These are phyloP conservation scores for Quercus engelmannii DNA, from an alignment of 306 rosid genomes.

Conservation along the genomic window DNA sequence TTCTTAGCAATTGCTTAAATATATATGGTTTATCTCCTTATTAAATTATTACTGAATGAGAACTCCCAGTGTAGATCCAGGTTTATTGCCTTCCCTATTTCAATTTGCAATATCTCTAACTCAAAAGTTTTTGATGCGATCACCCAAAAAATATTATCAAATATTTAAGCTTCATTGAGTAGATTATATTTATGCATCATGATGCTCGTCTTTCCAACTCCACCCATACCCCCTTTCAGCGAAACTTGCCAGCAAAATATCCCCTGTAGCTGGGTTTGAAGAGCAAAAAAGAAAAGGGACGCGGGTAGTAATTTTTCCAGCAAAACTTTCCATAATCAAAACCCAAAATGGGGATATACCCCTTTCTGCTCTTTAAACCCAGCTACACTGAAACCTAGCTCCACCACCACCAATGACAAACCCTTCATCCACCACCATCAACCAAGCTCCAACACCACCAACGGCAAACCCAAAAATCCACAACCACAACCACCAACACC, in stretches of 20 bases:
- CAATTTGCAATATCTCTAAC: slow-evolving; percentile 1
- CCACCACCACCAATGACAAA: no score
- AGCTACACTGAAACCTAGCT: no score
- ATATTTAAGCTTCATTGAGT: slow-evolving; percentile 8
- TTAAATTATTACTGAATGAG: not conserved
- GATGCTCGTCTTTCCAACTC: slow-evolving; percentile 29
- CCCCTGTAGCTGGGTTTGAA: not conserved
- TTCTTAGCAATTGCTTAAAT: slow-evolving; percentile 14
- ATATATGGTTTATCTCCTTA: slow-evolving; percentile 6
- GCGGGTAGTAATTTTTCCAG: no score
- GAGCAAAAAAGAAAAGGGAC: no score
- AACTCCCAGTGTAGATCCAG: not conserved
- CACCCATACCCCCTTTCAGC: slow-evolving; percentile 12
- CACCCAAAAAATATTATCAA: slow-evolving; percentile 23
- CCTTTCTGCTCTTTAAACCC: no score
- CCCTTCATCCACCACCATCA: no score
- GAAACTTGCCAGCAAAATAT: not conserved
- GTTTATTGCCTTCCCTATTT: slow-evolving; percentile 8
- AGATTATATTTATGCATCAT: slow-evolving; percentile 13
- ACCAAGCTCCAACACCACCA: no score
- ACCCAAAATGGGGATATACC: no score
- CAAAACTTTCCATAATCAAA: no score
- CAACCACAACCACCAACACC: no score
- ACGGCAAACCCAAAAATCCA: no score
- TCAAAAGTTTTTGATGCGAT: slow-evolving; percentile 15